phyloP scores from a whole-genome alignment of 495 filamentous ascomycete genomes.

The Neurospora sp. region DNA sequence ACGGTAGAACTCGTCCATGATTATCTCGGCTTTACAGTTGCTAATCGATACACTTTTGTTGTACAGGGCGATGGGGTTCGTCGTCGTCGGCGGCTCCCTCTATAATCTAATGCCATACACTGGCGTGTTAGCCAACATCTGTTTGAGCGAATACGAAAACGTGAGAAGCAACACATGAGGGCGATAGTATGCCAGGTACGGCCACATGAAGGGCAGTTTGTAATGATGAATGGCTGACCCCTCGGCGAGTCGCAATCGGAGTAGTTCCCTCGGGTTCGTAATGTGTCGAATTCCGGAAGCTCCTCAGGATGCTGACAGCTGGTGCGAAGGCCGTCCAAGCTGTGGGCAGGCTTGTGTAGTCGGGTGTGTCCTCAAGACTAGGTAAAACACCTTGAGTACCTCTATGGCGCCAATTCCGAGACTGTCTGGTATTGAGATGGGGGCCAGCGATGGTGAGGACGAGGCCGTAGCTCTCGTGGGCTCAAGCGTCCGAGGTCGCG shows the following conservation, averaged over 20 bases:
- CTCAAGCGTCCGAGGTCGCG: background rate
- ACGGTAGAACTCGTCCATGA: conserved; percentile 55
- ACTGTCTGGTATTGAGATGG: background rate
- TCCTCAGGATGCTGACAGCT: background rate
- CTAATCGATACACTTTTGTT: conserved; percentile 28
- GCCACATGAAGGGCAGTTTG: background rate
- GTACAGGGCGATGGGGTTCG: conserved; percentile 36
- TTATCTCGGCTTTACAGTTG: conserved; percentile 16
- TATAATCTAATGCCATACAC: conserved; percentile 9
- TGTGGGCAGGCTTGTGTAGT: background rate
- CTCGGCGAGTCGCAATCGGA: background rate
- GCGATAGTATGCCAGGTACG: background rate
- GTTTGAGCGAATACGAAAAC: background rate
- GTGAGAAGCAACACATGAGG: background rate
- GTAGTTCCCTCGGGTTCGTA: background rate
- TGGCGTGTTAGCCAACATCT: background rate
- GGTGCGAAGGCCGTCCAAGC: background rate
- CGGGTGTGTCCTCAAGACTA: background rate
- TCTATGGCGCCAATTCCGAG: background rate
- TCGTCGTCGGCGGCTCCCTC: conserved; percentile 16
- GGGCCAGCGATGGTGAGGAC: background rate
- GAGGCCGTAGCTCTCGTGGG: background rate
- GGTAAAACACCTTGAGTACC: background rate
- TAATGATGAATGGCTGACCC: background rate
- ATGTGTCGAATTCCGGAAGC: background rate